A percentile compares a stretch with the other conserved stretches of the same genome.
Evolutionary conservation across 2,329 filamentous ascomycete genomes (phyloP).

Genomic region (Claviceps spartinae): DNA sequence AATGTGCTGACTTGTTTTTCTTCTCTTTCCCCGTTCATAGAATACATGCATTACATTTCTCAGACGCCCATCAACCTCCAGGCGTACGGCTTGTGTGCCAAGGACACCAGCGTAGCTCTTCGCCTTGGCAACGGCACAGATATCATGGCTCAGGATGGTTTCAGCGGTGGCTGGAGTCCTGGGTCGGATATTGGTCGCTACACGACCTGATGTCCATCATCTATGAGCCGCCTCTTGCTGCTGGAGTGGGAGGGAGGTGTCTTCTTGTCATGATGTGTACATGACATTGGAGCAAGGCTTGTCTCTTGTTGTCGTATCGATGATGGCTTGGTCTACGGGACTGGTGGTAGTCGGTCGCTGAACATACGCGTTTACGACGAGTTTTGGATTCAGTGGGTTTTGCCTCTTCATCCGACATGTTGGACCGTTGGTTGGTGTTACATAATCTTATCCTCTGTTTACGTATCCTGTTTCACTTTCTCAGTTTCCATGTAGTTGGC

Average conservation of each 20-base stretch:
- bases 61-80: conserved; percentile 24
- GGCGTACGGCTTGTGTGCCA: conserved; percentile 28
- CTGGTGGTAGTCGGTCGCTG: background rate
- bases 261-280: background rate
- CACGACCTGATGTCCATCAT: conserved; percentile 10
- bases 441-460: too few relatives aligned
- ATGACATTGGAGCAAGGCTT: too few relatives aligned
- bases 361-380: too few relatives aligned
- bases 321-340: background rate
- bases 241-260: background rate
- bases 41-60: conserved; percentile 25
- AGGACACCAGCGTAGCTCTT: conserved; percentile 22
- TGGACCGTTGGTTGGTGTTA: too few relatives aligned
- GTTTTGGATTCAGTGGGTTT: too few relatives aligned
- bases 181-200: conserved; percentile 26
- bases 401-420: too few relatives aligned
- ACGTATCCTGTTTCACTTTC: too few relatives aligned
- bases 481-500: too few relatives aligned
- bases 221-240: background rate
- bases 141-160: conserved; percentile 18
- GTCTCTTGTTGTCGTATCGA: background rate
- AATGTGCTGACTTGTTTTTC: background rate
- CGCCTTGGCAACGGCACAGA: conserved; percentile 22
- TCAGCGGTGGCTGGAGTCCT: conserved; percentile 22
- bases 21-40: conserved; percentile 1